Evolutionary conservation across 164 flowering plant genomes (phyloP).

Genomic region (Sedum album): DNA sequence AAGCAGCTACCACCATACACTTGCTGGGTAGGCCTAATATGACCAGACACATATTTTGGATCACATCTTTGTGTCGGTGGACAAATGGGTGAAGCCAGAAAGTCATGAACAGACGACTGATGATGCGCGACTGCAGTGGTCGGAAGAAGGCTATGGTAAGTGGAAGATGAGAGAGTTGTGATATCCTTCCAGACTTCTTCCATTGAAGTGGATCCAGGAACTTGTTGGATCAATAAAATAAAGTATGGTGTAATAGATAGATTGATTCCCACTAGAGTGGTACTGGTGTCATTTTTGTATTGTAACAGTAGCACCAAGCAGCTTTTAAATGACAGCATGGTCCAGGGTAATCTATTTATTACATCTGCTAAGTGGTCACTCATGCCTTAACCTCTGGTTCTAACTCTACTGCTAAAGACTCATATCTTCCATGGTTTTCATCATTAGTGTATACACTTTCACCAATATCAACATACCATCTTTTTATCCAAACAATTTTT

Average conservation of each 20-base stretch:
- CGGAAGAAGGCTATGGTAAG: not conserved
- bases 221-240: not conserved
- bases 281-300: constrained; percentile 1
- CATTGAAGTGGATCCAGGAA: not conserved
- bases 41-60: not conserved
- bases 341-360: constrained; percentile 1
- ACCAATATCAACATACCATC: not conserved
- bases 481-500: no score
- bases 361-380: not conserved
- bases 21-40: not conserved
- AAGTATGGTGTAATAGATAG: not conserved
- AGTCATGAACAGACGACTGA: constrained; percentile 1
- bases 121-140: not conserved
- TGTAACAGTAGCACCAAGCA: not conserved
- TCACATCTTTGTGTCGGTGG: constrained; percentile 2
- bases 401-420: not conserved
- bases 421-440: not conserved
- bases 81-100: not conserved
- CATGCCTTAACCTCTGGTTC: not conserved
- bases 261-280: not conserved
- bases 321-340: constrained; percentile 4
- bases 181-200: constrained; percentile 9
- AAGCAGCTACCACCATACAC: not conserved
- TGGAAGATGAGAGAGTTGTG: not conserved
- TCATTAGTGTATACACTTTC: no score